Evolutionary conservation across 768 basidiomycete species (phyloP).

Genomic region (Boletus bicolor): DNA sequence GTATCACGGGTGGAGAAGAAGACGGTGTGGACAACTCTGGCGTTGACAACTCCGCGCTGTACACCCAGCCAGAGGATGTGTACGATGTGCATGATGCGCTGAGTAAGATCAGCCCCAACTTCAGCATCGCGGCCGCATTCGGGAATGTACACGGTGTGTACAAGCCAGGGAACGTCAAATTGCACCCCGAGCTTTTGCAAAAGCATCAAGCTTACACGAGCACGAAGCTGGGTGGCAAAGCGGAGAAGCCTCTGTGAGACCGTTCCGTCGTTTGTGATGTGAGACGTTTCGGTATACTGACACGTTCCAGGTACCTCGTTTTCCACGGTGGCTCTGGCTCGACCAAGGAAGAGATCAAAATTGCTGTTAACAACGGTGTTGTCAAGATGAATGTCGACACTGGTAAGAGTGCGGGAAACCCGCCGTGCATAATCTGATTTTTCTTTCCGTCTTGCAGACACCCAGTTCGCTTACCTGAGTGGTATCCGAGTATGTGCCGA

Average conservation of each 20-base stretch:
- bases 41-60: constrained; percentile 90
- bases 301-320: constrained; percentile 75
- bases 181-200: constrained; percentile 85
- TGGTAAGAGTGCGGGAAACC: constrained; percentile 32
- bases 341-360: constrained; percentile 90
- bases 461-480: constrained; percentile 85
- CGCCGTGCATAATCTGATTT: constrained; percentile 2
- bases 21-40: constrained; percentile 98
- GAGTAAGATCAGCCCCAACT: constrained; percentile 81
- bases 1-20: constrained; percentile 99
- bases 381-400: constrained; percentile 99
- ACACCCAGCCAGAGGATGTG: constrained; percentile 97
- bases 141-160: constrained; percentile 99
- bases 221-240: constrained; percentile 60
- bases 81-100: constrained; percentile 89
- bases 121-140: constrained; percentile 97
- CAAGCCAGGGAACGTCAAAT: constrained; percentile 96
- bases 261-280: not conserved
- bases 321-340: constrained; percentile 99
- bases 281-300: not conserved
- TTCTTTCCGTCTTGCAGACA: constrained; percentile 43
- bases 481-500: constrained; percentile 66
- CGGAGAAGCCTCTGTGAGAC: constrained; percentile 77
- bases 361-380: constrained; percentile 87
- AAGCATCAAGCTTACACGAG: constrained; percentile 84